Conservation (phyloP, 331 rosid species). For the Spiraea crenata region DNA sequence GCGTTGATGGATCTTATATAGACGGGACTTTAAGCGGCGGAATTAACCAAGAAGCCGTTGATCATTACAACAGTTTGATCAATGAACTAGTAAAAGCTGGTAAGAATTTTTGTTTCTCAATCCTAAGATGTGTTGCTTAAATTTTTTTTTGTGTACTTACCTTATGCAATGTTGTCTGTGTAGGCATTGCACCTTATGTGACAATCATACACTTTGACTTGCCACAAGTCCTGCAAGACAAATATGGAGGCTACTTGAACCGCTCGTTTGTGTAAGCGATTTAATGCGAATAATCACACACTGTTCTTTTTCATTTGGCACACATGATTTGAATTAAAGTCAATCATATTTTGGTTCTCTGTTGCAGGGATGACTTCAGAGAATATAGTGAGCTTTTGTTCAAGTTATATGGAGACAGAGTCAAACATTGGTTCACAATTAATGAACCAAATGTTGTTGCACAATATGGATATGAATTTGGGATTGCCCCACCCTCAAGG, state of each 20-base stretch:
- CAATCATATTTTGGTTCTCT: constrained; percentile 7
- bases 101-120: neutral
- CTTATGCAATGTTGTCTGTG: neutral
- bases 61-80: constrained; percentile 17
- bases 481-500: constrained; percentile 20
- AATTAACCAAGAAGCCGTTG: constrained; percentile 14
- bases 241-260: constrained; percentile 29
- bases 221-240: constrained; percentile 28
- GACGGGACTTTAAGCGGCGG: constrained; percentile 12
- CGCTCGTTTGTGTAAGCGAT: constrained; percentile 16
- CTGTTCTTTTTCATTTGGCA: too few relatives aligned
- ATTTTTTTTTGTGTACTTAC: neutral
- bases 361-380: constrained; percentile 27
- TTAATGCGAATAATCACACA: too few relatives aligned
- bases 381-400: constrained; percentile 30
- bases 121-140: neutral
- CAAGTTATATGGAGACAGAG: constrained; percentile 36
- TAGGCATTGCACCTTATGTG: constrained; percentile 29
- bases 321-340: too few relatives aligned
- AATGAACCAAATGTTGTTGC: constrained; percentile 28
- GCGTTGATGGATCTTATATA: constrained; percentile 3
- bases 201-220: constrained; percentile 30
- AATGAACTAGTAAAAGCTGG: neutral
- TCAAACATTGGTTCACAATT: constrained; percentile 33
- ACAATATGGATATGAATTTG: constrained; percentile 2